A percentile compares a stretch with the other conserved stretches of the same genome.
Evolutionary conservation across 805 yeast genomes (phyloP).

Genomic region (Saturnispora sekii): DNA sequence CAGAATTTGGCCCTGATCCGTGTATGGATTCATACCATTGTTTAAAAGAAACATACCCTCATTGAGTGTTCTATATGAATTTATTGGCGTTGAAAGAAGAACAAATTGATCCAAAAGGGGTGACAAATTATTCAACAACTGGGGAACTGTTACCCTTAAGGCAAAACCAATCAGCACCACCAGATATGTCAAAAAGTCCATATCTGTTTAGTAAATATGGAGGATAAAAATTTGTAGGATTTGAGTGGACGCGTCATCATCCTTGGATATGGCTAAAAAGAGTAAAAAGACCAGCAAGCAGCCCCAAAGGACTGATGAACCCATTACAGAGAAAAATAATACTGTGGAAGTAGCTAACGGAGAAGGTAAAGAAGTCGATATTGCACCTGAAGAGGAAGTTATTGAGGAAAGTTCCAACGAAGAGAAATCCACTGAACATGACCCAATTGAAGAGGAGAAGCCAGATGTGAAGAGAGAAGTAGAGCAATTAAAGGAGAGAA

Average conservation of each 20-base stretch:
- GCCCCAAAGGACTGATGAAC: conserved; percentile 3
- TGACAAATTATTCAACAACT: conserved; percentile 23
- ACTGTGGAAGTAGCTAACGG: conserved; percentile 4
- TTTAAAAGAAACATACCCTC: conserved; percentile 60
- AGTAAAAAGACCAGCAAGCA: conserved; percentile 7
- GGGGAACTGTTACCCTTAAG: conserved; percentile 22
- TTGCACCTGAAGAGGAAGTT: conserved; percentile 4
- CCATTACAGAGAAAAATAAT: neutral
- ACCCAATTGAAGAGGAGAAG: neutral
- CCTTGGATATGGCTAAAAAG: conserved; percentile 11
- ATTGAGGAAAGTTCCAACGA: conserved; percentile 1
- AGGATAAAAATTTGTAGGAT: no score
- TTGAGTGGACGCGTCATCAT: neutral
- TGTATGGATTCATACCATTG: conserved; percentile 52
- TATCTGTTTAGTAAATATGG: neutral
- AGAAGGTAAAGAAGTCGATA: neutral
- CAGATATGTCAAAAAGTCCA: conserved; percentile 6
- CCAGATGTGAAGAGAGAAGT: neutral
- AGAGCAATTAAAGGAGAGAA: neutral
- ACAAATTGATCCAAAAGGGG: conserved; percentile 38
- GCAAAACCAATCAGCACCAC: conserved; percentile 19
- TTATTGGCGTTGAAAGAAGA: conserved; percentile 63
- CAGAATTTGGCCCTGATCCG: conserved; percentile 63
- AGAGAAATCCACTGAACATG: neutral
- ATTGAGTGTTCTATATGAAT: conserved; percentile 52